Conservation (phyloP, 2,329 filamentous ascomycete genomes). For the Calonectria pteridis region DNA sequence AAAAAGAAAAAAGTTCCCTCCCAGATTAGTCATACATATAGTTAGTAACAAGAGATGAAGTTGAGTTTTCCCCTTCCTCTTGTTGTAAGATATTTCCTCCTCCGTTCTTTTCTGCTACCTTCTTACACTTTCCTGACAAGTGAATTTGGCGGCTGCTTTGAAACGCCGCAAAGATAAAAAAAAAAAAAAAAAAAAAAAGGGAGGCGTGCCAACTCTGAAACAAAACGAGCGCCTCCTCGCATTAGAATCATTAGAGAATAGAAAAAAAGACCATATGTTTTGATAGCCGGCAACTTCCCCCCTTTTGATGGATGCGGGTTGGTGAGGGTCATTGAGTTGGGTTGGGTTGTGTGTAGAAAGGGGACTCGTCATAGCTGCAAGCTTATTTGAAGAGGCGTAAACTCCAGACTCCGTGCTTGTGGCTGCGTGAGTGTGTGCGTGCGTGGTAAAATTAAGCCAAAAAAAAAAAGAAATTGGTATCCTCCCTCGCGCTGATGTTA, state of each 20-base stretch:
- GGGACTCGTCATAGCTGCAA: background rate
- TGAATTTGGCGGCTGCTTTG: background rate
- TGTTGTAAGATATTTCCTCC: background rate
- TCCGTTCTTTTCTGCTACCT: background rate
- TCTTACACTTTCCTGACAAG: background rate
- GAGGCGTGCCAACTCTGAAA: background rate
- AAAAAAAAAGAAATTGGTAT: background rate
- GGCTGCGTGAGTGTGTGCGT: background rate
- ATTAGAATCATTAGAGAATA: conserved; percentile 1
- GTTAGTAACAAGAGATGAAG: conserved; percentile 24
- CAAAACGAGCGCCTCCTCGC: background rate
- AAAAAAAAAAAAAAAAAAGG: background rate
- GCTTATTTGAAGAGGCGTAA: background rate
- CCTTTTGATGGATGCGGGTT: background rate
- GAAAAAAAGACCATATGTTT: background rate
- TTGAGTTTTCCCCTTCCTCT: conserved; percentile 6
- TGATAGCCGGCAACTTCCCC: too few relatives aligned
- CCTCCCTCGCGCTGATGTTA: background rate
- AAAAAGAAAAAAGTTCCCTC: conserved; percentile 21
- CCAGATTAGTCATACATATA: conserved; percentile 41
- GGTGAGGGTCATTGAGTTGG: background rate
- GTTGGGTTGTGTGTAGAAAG: background rate
- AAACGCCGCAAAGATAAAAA: background rate
- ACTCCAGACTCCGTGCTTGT: conserved; percentile 2
- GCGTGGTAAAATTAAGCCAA: background rate